A percentile compares a stretch with the other conserved stretches of the same genome.
phyloP scores from a whole-genome alignment of 1,139 yeast genomes.

The Geotrichum carabidarum region DNA sequence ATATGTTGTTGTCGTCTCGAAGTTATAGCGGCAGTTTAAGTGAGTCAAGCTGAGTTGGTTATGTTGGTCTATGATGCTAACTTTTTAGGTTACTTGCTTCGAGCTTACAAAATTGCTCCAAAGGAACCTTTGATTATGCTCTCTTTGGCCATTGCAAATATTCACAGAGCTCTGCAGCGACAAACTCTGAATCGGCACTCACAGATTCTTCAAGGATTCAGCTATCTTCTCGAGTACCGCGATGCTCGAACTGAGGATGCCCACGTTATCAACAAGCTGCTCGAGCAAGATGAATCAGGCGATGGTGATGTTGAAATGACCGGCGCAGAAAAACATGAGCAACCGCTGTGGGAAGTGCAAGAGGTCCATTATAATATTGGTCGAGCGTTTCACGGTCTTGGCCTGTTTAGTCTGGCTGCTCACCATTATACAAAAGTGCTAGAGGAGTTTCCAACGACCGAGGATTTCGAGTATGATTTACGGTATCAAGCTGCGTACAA shows the following conservation, averaged over 20 bases:
- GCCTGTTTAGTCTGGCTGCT: conserved; percentile 67
- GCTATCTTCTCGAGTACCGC: conserved; percentile 68
- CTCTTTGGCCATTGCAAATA: conserved; percentile 69
- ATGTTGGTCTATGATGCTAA: not conserved
- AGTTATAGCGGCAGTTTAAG: conserved; percentile 74
- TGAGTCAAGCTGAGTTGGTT: not conserved
- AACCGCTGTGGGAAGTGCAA: conserved; percentile 53
- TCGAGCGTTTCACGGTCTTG: conserved; percentile 76
- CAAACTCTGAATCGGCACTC: conserved; percentile 78
- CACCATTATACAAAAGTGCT: conserved; percentile 67
- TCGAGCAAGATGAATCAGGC: not conserved
- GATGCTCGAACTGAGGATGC: conserved; percentile 39
- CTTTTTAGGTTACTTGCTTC: conserved; percentile 45
- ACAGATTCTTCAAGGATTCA: conserved; percentile 80
- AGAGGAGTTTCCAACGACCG: conserved; percentile 30
- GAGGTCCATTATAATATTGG: conserved; percentile 84
- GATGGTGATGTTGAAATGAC: conserved; percentile 25
- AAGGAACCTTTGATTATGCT: conserved; percentile 76
- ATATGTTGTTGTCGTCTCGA: conserved; percentile 73
- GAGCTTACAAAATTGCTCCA: conserved; percentile 42
- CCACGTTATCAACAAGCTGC: conserved; percentile 1
- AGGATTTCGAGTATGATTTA: conserved; percentile 48
- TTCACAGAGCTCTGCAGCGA: conserved; percentile 92
- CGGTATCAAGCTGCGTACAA: conserved; percentile 83
- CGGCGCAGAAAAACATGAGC: conserved; percentile 29